phyloP scores from a whole-genome alignment of 306 rosid species.

The Cucurbita pepo region DNA sequence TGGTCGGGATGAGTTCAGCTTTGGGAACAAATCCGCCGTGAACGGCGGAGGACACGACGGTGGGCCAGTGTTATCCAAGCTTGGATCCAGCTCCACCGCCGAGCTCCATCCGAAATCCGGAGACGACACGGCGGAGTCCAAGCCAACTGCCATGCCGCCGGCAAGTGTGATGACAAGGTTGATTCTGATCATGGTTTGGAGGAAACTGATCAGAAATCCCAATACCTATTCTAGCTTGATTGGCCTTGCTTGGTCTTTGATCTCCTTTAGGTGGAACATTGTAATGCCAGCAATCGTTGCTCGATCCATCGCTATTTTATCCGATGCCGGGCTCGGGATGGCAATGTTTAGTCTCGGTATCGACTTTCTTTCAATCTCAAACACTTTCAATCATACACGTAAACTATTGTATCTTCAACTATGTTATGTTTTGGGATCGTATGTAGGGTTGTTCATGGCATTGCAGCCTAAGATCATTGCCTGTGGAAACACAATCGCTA shows the following conservation, averaged over 20 bases:
- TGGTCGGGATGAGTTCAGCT: conserved; percentile 78
- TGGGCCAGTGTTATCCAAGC: conserved; percentile 64
- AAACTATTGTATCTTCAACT: neutral
- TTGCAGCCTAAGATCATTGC: conserved; percentile 70
- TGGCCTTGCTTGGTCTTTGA: conserved; percentile 72
- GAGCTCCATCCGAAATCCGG: conserved; percentile 55
- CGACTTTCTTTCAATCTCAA: neutral
- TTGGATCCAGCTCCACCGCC: conserved; percentile 66
- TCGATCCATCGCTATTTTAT: conserved; percentile 46
- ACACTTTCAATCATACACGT: neutral
- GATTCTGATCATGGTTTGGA: conserved; percentile 70
- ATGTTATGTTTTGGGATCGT: neutral
- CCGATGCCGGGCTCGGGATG: conserved; percentile 87
- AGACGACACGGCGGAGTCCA: conserved; percentile 27
- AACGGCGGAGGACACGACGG: conserved; percentile 43
- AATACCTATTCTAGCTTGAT: conserved; percentile 74
- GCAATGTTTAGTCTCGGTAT: conserved; percentile 93
- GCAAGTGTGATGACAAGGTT: conserved; percentile 73
- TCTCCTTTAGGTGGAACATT: conserved; percentile 74
- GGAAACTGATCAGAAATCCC: conserved; percentile 67
- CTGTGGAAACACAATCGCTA: conserved; percentile 62
- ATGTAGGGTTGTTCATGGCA: conserved; percentile 76
- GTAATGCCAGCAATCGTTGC: conserved; percentile 71
- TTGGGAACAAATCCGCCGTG: conserved; percentile 40
- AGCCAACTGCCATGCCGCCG: conserved; percentile 55